Percentiles rank a stretch among this genome's conserved stretches.
These are phyloP conservation scores for Mycothermus thermophilus DNA, from an alignment of 495 filamentous ascomycete genomes.

Conservation along the genomic window DNA sequence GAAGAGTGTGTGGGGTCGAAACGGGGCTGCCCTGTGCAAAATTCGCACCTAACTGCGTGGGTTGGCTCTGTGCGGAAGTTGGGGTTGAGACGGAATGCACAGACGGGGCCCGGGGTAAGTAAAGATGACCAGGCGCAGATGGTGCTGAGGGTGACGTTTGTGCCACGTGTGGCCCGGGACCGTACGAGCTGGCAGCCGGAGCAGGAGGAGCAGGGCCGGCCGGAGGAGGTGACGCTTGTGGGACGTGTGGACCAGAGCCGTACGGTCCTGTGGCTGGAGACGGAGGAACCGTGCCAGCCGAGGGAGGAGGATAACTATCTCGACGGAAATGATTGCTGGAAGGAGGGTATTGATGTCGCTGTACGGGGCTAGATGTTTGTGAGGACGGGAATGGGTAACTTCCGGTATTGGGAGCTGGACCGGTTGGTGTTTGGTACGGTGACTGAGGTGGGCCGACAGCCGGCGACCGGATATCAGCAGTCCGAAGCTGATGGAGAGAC, in stretches of 20 bases:
- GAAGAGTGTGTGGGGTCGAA: conserved; percentile 28
- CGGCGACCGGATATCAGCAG: conserved; percentile 39
- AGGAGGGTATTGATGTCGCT: conserved; percentile 35
- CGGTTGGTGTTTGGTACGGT: conserved; percentile 41
- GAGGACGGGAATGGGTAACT: conserved; percentile 35
- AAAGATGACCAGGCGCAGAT: conserved; percentile 1
- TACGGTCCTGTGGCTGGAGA: no score
- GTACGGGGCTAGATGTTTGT: conserved; percentile 26
- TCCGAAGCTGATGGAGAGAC: conserved; percentile 34
- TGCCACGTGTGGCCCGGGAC: no score
- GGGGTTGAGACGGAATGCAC: conserved; percentile 43
- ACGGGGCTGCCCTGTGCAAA: conserved; percentile 42
- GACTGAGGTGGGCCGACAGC: conserved; percentile 29
- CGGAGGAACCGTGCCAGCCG: no score
- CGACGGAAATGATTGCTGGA: no score
- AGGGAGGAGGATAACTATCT: neutral
- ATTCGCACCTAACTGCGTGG: conserved; percentile 31
- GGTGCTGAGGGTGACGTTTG: no score
- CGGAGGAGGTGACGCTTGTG: no score
- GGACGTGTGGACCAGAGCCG: no score
- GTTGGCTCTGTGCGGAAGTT: conserved; percentile 42
- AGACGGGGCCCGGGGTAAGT: conserved; percentile 29
- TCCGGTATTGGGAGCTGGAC: conserved; percentile 28
- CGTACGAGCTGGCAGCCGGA: no score
- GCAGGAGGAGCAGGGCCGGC: no score